A percentile compares a stretch with the other conserved stretches of the same genome.
These are phyloP conservation scores for Calonectria pauciramosa DNA, from an alignment of 2,329 filamentous ascomycete genomes.

Conservation along the genomic window DNA sequence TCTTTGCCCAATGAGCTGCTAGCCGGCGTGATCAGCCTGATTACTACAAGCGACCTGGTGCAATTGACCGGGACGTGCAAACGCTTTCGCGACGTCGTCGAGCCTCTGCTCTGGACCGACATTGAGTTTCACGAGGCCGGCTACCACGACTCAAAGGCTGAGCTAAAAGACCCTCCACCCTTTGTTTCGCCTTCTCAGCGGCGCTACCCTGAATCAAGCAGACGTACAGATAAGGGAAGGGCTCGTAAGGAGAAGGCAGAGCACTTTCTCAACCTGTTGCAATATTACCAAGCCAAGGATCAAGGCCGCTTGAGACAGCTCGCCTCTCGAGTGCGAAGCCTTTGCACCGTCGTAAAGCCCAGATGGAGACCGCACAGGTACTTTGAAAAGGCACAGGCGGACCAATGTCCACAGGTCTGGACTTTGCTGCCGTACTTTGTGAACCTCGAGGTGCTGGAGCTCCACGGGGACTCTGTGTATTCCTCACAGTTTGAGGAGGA, in stretches of 20 bases:
- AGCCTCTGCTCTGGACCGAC: slow-evolving; percentile 31
- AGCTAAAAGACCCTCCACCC: slow-evolving; percentile 20
- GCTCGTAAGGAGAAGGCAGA: neutral
- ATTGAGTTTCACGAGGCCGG: slow-evolving; percentile 31
- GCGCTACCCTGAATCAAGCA: neutral
- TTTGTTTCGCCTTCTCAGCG: neutral
- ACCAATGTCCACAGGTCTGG: slow-evolving; percentile 26
- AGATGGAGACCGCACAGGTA: neutral
- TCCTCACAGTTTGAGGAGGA: rapidly evolving
- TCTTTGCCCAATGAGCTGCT: neutral
- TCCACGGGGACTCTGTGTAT: neutral
- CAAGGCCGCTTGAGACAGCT: neutral
- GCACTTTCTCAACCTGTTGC: slow-evolving; percentile 17
- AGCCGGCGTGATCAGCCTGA: neutral
- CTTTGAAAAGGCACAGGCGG: neutral
- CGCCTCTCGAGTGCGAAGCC: neutral
- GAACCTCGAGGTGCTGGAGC: slow-evolving; percentile 27
- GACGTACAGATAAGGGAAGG: too few species aligned
- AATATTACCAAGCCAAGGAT: neutral
- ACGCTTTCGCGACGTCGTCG: neutral
- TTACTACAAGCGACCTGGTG: neutral
- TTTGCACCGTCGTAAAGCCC: slow-evolving; percentile 14
- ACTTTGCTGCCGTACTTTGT: slow-evolving; percentile 27
- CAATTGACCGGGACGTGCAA: slow-evolving; percentile 17
- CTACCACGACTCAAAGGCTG: slow-evolving; percentile 17